A percentile compares a stretch with the other conserved stretches of the same genome.
phyloP scores from a whole-genome alignment of 176 grass and related monocot genomes.

The Phoenix roebelenii region DNA sequence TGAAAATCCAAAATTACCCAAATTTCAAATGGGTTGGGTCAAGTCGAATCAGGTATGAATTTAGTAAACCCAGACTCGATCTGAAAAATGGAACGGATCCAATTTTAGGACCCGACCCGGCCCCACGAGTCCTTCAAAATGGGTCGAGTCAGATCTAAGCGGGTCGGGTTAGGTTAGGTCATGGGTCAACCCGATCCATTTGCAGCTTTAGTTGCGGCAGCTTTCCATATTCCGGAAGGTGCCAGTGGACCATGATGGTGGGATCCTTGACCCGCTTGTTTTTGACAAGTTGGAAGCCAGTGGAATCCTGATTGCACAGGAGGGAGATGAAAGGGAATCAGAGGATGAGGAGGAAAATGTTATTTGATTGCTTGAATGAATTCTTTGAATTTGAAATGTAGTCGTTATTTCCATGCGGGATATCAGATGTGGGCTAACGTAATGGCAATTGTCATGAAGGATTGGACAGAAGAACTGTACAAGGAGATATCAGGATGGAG shows the following conservation, averaged over 20 bases:
- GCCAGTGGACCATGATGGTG: constrained; percentile 24
- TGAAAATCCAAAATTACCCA: too few species aligned
- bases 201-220: too few species aligned
- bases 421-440: constrained; percentile 66
- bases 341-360: constrained; percentile 42
- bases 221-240: too few species aligned
- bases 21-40: too few species aligned
- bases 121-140: too few species aligned
- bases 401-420: constrained; percentile 56
- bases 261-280: constrained; percentile 38
- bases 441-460: constrained; percentile 34
- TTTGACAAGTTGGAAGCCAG: constrained; percentile 40
- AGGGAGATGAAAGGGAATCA: constrained; percentile 35
- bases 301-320: constrained; percentile 12
- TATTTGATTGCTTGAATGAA: constrained; percentile 69
- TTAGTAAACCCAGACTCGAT: too few species aligned
- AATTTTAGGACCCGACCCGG: too few species aligned
- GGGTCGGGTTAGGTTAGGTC: too few species aligned
- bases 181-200: too few species aligned
- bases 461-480: constrained; percentile 52
- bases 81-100: too few species aligned
- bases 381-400: constrained; percentile 52
- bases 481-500: constrained; percentile 60
- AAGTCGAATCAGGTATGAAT: too few species aligned
- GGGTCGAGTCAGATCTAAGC: too few species aligned